Evolutionary conservation across 371 early-diverging fungal genomes (phyloP).

Genomic region (Coemansia sp.): DNA sequence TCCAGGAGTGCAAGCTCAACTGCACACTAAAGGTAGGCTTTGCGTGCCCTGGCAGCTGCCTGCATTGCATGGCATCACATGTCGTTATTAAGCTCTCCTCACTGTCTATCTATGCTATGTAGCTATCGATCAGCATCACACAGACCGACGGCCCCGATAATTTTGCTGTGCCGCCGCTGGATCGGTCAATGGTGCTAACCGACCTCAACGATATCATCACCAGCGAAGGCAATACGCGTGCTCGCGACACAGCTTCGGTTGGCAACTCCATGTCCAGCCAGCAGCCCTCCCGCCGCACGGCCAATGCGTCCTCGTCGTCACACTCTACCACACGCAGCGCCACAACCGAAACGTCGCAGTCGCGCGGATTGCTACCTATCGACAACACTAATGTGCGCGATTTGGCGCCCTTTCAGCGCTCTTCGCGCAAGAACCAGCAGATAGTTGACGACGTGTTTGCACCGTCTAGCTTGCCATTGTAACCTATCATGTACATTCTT

Average conservation of each 20-base stretch:
- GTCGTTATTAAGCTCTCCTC: not conserved
- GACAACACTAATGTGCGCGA: slow-evolving; percentile 48
- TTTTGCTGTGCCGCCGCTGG: slow-evolving; percentile 37
- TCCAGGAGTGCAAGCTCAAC: slow-evolving; percentile 61
- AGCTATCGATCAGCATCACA: slow-evolving; percentile 37
- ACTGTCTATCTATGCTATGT: slow-evolving; percentile 3
- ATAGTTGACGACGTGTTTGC: slow-evolving; percentile 46
- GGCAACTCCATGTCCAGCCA: slow-evolving; percentile 48
- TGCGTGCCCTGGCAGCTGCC: not conserved
- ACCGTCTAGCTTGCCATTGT: slow-evolving; percentile 31
- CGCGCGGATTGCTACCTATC: slow-evolving; percentile 46
- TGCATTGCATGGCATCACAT: slow-evolving; percentile 1
- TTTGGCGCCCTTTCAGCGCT: slow-evolving; percentile 48
- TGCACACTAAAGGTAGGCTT: slow-evolving; percentile 54
- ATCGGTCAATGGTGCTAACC: slow-evolving; percentile 48
- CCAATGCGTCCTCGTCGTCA: slow-evolving; percentile 22
- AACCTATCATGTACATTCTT: not conserved
- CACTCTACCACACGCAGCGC: slow-evolving; percentile 41
- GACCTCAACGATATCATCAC: slow-evolving; percentile 49
- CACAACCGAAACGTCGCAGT: slow-evolving; percentile 45
- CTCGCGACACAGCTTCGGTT: slow-evolving; percentile 32
- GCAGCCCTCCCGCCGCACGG: slow-evolving; percentile 26
- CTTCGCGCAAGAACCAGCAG: slow-evolving; percentile 48
- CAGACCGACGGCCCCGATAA: slow-evolving; percentile 26
- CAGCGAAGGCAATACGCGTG: slow-evolving; percentile 27